Evolutionary conservation across 345 rosid genomes (phyloP).

Genomic region (Arabis hirsuta): DNA sequence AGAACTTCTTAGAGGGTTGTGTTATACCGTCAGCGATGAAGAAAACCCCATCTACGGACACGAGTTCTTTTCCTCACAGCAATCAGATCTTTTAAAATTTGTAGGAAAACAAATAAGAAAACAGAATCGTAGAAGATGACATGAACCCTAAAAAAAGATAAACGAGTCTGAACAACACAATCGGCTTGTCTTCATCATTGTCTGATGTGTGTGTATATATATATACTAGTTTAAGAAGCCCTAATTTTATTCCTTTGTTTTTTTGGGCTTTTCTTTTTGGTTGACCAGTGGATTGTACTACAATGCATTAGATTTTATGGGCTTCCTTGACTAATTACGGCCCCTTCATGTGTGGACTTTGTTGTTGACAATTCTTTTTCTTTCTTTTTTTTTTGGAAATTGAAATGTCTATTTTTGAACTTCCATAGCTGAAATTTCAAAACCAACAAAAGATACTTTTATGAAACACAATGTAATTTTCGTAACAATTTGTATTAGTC

Average conservation of each 20-base stretch:
- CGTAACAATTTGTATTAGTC: no score
- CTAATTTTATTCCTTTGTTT: background rate
- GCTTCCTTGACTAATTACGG: background rate
- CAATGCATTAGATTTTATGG: background rate
- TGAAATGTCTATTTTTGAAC: no score
- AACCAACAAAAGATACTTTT: no score
- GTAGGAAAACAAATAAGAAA: background rate
- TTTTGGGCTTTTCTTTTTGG: conserved; percentile 4
- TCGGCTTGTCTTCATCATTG: background rate
- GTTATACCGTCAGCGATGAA: conserved; percentile 42
- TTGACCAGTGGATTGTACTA: background rate
- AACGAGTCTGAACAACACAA: background rate
- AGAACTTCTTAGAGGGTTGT: conserved; percentile 50
- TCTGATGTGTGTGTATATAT: background rate
- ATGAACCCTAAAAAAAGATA: background rate
- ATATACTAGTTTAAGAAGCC: conserved; percentile 31
- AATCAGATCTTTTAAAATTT: background rate
- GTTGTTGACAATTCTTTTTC: no score
- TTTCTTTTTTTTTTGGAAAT: no score
- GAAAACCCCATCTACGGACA: conserved; percentile 35
- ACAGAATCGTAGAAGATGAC: background rate
- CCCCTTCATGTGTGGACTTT: no score
- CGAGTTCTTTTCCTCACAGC: conserved; percentile 26
- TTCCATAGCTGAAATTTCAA: no score
- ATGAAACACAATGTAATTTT: no score